Percentiles rank a stretch among this genome's conserved stretches.
Evolutionary conservation across 306 rosid genomes (phyloP).

Genomic region (Adenanthera pavonina): DNA sequence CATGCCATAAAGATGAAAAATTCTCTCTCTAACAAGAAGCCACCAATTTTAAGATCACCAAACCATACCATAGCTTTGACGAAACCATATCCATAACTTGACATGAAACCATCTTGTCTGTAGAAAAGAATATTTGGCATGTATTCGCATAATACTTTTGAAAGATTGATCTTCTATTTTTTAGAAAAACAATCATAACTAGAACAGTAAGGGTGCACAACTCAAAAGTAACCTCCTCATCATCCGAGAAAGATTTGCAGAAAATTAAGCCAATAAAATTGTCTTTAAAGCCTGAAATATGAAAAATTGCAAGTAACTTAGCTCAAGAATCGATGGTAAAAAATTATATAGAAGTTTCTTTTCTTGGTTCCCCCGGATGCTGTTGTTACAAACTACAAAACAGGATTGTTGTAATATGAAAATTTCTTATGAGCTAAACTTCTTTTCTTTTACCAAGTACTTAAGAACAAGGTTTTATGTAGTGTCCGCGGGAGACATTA

Average conservation of each 20-base stretch:
- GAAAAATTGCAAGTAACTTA: not conserved
- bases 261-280: conserved; percentile 17
- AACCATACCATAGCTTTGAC: conserved; percentile 45
- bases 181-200: not conserved
- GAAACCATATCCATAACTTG: conserved; percentile 51
- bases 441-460: not conserved
- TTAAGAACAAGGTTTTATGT: not conserved
- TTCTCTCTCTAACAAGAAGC: conserved; percentile 24
- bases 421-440: not conserved
- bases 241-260: conserved; percentile 34
- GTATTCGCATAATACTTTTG: conserved; percentile 38
- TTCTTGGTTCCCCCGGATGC: not conserved
- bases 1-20: conserved; percentile 6
- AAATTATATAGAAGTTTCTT: not conserved
- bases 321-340: not conserved
- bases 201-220: not conserved
- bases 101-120: conserved; percentile 42
- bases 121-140: conserved; percentile 35
- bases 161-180: not conserved
- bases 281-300: not conserved
- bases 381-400: not conserved
- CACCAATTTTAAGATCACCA: conserved; percentile 32
- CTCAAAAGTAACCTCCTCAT: conserved; percentile 36
- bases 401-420: not conserved
- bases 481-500: not conserved